Evolutionary conservation across 1,139 yeast genomes (phyloP), one percentile per base, ranked within the genome.

Genomic region (Wickerhamomyces sp.): DNA sequence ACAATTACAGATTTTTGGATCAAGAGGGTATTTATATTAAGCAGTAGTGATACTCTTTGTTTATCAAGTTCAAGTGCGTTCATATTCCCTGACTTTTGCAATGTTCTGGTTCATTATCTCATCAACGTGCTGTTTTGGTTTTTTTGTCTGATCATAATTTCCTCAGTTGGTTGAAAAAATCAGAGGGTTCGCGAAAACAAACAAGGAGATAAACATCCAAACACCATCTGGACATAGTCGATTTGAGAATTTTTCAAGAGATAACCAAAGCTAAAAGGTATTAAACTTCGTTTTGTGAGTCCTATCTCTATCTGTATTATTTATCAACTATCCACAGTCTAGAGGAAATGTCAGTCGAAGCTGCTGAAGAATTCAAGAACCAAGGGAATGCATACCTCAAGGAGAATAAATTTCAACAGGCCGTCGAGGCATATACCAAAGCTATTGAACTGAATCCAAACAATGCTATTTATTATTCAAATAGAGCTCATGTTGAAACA

Each of bases 401-500:
- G 56, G 73, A 71, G 26, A 83, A 85, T 43, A 72, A 79, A 51
- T 87, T 69, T 58, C 76, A 75, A 10, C 75, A 76, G 33, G 97
- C 98, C 10, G 71, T 88, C 32, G 83, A 76, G 6, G 63, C 73
- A 11, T 93, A 93, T 62, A 78, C 93, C 3, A 64, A 75, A 56
- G 98, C 97, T n/a, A 86, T 91, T 43, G 82, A 75, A 37, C 60
- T 83, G 26, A 85, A 85, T 56, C 68, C 78, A 7, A 58, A 70
- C n/a, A 80, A 84, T 50, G 87, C 94, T 1, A 79, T 91, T 18
- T 84, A 81, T 59, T 87, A 70, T 62, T 82, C 96, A 31, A 93
- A 93, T 67, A 73, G 97, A 52, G 97, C 99, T 0, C 95, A 89
- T 52, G 96, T 89, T 1, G 84, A 90, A 55, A 80, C 91, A 61